These are phyloP conservation scores for Termitomyces sp. DNA, from an alignment of 768 basidiomycete species.

Conservation along the genomic window DNA sequence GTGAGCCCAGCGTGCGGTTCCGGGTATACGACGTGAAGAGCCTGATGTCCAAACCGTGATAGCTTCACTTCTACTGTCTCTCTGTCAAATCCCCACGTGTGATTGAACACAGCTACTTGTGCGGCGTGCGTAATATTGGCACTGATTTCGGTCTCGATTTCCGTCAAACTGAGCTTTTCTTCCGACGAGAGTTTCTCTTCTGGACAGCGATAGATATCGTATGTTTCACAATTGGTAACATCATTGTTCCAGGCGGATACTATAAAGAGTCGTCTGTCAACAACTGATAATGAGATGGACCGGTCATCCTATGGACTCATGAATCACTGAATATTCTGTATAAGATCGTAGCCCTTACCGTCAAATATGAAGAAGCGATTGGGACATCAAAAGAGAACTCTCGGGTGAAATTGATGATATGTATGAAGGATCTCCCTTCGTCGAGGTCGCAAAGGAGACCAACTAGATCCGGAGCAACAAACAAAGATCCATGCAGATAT, in stretches of 20 bases:
- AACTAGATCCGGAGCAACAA: slow-evolving; percentile 3
- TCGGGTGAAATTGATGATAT: slow-evolving; percentile 1
- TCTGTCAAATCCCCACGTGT: neutral
- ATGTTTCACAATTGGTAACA: neutral
- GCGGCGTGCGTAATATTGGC: neutral
- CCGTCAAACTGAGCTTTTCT: neutral
- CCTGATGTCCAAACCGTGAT: neutral
- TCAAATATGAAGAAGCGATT: neutral
- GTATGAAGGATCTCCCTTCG: neutral
- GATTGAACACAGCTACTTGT: neutral
- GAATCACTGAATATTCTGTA: neutral
- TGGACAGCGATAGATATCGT: neutral
- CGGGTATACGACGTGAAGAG: neutral
- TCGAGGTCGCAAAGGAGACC: slow-evolving; percentile 1
- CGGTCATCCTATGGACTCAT: neutral
- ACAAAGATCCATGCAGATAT: neutral
- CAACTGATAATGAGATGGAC: neutral
- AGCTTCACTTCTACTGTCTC: neutral
- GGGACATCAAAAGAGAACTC: neutral
- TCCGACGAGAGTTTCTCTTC: neutral
- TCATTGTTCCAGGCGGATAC: neutral
- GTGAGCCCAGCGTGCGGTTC: neutral
- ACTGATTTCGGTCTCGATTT: neutral
- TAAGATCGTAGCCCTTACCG: neutral
- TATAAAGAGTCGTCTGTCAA: neutral